Percentiles rank a stretch among this genome's conserved stretches.
Evolutionary conservation across 2,329 filamentous ascomycete genomes (phyloP).

Genomic region (Gremmenia infestans): DNA sequence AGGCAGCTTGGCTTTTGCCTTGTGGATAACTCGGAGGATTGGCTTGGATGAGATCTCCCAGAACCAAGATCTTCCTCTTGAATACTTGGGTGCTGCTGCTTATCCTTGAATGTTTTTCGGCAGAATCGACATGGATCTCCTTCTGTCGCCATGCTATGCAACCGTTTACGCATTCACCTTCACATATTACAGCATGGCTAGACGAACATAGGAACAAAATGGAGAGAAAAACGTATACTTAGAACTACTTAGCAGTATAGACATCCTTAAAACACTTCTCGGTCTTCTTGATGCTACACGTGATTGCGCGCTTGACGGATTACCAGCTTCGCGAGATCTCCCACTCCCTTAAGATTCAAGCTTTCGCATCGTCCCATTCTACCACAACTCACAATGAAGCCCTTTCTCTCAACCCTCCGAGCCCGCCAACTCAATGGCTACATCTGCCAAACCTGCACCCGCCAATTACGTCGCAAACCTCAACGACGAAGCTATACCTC

Average conservation of each 20-base stretch:
- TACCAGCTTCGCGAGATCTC: no score
- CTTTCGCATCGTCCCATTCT: not conserved
- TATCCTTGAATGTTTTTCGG: conserved; percentile 5
- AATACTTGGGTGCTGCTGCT: conserved; percentile 26
- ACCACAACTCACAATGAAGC: conserved; percentile 15
- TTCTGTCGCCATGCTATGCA: not conserved
- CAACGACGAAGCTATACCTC: conserved; percentile 22
- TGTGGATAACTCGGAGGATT: conserved; percentile 5
- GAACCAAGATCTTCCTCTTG: conserved; percentile 13
- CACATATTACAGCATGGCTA: not conserved
- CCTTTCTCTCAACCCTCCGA: conserved; percentile 4
- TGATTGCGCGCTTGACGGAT: not conserved
- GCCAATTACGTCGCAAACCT: conserved; percentile 17
- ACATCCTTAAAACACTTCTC: not conserved
- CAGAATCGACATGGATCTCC: not conserved
- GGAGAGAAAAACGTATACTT: not conserved
- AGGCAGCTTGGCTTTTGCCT: conserved; percentile 1
- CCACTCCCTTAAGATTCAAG: not conserved
- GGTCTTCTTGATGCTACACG: not conserved
- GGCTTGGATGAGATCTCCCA: conserved; percentile 23
- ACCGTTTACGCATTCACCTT: not conserved
- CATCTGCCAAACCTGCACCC: conserved; percentile 24
- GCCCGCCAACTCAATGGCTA: conserved; percentile 16
- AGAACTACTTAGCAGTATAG: not conserved
- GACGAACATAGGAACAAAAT: not conserved